Base-by-base conservation (phyloP, 768 basidiomycete species). In the Xanthoconium stramineum region DNA sequence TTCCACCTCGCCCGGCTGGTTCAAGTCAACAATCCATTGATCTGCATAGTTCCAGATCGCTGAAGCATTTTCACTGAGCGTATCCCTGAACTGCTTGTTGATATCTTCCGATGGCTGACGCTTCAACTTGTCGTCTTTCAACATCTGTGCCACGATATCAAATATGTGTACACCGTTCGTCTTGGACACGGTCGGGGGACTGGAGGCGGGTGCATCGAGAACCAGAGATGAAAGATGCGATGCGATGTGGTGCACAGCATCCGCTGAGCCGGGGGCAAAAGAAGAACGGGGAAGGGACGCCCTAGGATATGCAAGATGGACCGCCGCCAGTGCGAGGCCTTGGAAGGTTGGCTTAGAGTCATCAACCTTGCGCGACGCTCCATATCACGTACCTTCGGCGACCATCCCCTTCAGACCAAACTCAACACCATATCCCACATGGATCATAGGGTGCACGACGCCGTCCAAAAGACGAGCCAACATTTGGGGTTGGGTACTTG, bases 361-460 rank as follows among this genome's bases (percentile, higher is more conserved):
- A 3, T 17, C 20, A 4, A 45, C 11, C 24, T 1, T 7, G 11
- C 5, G n/a, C 30, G n/a, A 6, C 7, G 8, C 15, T 24, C 3
- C 5, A 46, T 3, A 17, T 8, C 33, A 35, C 55, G 6, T 14
- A 83, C 86, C 88, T 76, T 89, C 86, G 3, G 78, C 80, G 1
- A 84, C 62, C 65, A 86, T 74, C 0, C 86, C 88, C 15, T 78
- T 80, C 36, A 88, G 46, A 7, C 78, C 78, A 55, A 89, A 88
- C 68, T 89, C 88, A 4, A 75, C 57, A 0, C 86, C 88, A 60
- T 83, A 79, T 3, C 84, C 86, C 6, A 72, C 60, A 61, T 88
- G 84, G 42, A 89, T 88, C 52, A 86, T 47, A 0, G 87, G 78
- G 60, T 89, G 88, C 3, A 88, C 10, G 19, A 89, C 60, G 0